Base-by-base conservation (phyloP, 1,284 basidiomycete species). In the Austroboletus niveus region DNA sequence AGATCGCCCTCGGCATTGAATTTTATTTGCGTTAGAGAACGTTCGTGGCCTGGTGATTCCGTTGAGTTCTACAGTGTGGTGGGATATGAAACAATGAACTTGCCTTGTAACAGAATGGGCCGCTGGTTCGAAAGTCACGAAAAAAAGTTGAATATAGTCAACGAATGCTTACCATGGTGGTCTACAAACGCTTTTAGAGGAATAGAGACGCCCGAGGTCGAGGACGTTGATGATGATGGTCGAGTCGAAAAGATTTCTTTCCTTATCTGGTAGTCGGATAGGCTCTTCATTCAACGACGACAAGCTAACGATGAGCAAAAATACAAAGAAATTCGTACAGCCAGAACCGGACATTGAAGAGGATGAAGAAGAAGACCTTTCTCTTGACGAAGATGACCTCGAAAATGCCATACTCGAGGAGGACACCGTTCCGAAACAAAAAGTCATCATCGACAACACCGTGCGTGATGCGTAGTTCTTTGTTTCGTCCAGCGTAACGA, bases 1-100 rank as follows among this genome's bases (percentile, higher is more conserved):
- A 99, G 79, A 72, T 99, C 96, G 59, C 96, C 96, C 70, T 99
- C 96, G 52, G 79, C 75, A 79, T 99, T 99, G 81, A 95, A 93
- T 75, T 90, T 92, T 79, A 94, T 89, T 75, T 96, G 93, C n/a
- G 94, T 98, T 67, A 99, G 79, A 54, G 97, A 92, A 66, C 96
- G 93, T 79, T 98, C 95, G 77, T 99, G 96, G 60, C 96, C 95
- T 89, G 72, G 48, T 51, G 27, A 29, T 46, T 52, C 20, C 2
- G n/a, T 30, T 56, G 43, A 54, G 45, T 46, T 50, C 12, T 8
- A 29, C 30, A 29, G 43, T 14, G 17, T 30, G 5, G 22, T 32
- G 44, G 42, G 29, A 32, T 49, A 42, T 20, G n/a, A 45, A 44
- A 38, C 8, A 3, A n/a, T 35, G 48, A 9, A 36, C 59, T 62